These are phyloP conservation scores for Pyrenophora tritici-repentis DNA, from an alignment of 2,329 filamentous ascomycete genomes.

Conservation along the genomic window DNA sequence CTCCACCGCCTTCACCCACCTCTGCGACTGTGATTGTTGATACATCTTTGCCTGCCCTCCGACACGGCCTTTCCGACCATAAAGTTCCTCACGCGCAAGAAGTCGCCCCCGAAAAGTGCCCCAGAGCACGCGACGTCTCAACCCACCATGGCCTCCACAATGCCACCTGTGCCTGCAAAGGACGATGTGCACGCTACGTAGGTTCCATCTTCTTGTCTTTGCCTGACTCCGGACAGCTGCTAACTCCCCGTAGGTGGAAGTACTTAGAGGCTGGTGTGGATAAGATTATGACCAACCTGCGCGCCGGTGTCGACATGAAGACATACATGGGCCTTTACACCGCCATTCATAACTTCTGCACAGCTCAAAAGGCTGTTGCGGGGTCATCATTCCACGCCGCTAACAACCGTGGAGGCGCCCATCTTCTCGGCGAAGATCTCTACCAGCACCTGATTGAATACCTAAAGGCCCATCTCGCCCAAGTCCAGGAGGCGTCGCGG, in stretches of 20 bases:
- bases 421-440: slow-evolving; percentile 92
- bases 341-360: slow-evolving; percentile 98
- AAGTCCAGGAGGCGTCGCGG: slow-evolving; percentile 72
- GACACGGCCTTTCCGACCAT: slow-evolving; percentile 22
- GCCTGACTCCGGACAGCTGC: slow-evolving; percentile 1
- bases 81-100: slow-evolving; percentile 39
- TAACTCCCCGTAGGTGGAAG: slow-evolving; percentile 69
- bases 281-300: slow-evolving; percentile 90
- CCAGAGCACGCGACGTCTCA: slow-evolving; percentile 40
- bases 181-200: slow-evolving; percentile 67
- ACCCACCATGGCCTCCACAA: slow-evolving; percentile 39
- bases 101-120: slow-evolving; percentile 43
- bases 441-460: slow-evolving; percentile 92
- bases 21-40: neutral
- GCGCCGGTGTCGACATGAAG: slow-evolving; percentile 90
- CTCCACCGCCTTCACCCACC: neutral
- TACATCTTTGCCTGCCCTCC: slow-evolving; percentile 4
- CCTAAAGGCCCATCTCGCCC: slow-evolving; percentile 75
- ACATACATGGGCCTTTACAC: slow-evolving; percentile 99
- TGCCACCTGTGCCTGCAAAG: slow-evolving; percentile 57
- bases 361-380: slow-evolving; percentile 90
- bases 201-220: slow-evolving; percentile 38
- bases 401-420: slow-evolving; percentile 81
- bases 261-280: slow-evolving; percentile 88
- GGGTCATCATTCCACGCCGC: slow-evolving; percentile 53